These are phyloP conservation scores for Alloteropsis angusta DNA, from an alignment of 202 grass and related monocot genomes.

Conservation along the genomic window DNA sequence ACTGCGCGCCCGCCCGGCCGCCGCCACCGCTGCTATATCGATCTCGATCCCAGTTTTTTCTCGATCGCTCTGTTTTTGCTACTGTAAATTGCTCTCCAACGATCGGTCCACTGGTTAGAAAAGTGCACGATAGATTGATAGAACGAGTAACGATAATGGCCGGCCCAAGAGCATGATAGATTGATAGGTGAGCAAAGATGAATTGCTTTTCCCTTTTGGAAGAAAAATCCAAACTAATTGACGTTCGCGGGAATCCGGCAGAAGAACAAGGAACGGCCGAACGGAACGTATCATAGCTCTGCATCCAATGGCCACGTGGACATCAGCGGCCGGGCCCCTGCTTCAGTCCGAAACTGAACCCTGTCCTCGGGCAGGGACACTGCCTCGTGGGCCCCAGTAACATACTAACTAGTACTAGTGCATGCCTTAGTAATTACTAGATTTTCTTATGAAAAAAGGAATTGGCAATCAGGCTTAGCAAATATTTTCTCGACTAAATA, in stretches of 20 bases:
- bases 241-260: background rate
- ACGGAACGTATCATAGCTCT: background rate
- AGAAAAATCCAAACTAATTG: background rate
- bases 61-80: background rate
- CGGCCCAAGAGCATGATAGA: background rate
- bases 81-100: background rate
- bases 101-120: background rate
- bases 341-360: background rate
- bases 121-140: background rate
- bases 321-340: background rate
- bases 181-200: background rate
- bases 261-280: slow-evolving; percentile 7
- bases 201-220: background rate
- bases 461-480: background rate
- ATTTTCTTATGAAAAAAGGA: background rate
- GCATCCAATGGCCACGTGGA: slow-evolving; percentile 13
- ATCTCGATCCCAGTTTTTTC: too few relatives aligned
- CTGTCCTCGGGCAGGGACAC: background rate
- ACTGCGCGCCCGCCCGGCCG: too few relatives aligned
- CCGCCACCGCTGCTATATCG: too few relatives aligned
- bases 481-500: background rate
- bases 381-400: background rate
- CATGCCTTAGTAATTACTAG: too few relatives aligned
- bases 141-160: background rate
- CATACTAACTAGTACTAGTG: background rate